Conservation (phyloP, 2,329 filamentous ascomycete genomes). For the Pseudogymnoascus sp. region DNA sequence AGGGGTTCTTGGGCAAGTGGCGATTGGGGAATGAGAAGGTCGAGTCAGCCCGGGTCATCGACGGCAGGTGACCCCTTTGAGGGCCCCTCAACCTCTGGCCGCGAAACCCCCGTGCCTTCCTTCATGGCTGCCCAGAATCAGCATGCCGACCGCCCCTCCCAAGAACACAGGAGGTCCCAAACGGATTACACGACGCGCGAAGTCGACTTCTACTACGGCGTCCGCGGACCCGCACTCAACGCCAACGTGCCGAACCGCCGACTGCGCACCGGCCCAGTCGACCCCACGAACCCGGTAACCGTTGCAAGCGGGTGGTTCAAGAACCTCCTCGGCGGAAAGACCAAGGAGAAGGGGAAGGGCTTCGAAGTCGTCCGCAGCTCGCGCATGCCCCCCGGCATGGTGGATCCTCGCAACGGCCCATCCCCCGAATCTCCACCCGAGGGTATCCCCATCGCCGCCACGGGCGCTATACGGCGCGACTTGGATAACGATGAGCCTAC, state of each 20-base stretch:
- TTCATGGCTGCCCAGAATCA: conserved; percentile 41
- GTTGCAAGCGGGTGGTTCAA: conserved; percentile 88
- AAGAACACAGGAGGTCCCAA: conserved; percentile 34
- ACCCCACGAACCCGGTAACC: conserved; percentile 85
- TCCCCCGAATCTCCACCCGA: conserved; percentile 61
- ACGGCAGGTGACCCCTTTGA: conserved; percentile 35
- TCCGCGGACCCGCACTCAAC: conserved; percentile 79
- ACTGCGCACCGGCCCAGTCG: conserved; percentile 86
- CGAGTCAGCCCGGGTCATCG: conserved; percentile 28
- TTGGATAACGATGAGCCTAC: conserved; percentile 18
- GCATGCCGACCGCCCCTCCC: conserved; percentile 18
- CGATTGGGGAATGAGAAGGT: conserved; percentile 37
- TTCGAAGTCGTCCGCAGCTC: conserved; percentile 94
- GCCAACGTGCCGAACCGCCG: conserved; percentile 75
- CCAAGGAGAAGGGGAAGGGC: conserved; percentile 89
- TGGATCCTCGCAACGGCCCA: conserved; percentile 47
- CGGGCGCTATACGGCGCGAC: conserved; percentile 40
- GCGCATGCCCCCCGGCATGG: conserved; percentile 72
- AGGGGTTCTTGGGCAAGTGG: conserved; percentile 39
- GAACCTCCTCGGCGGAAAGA: conserved; percentile 70
- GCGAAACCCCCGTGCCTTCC: conserved; percentile 44
- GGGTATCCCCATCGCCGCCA: conserved; percentile 51
- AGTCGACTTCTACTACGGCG: conserved; percentile 93
- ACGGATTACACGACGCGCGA: conserved; percentile 89
- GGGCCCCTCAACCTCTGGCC: conserved; percentile 35